Base-by-base conservation (phyloP, 306 rosid genomes). In the Quercus berberidifolia region DNA sequence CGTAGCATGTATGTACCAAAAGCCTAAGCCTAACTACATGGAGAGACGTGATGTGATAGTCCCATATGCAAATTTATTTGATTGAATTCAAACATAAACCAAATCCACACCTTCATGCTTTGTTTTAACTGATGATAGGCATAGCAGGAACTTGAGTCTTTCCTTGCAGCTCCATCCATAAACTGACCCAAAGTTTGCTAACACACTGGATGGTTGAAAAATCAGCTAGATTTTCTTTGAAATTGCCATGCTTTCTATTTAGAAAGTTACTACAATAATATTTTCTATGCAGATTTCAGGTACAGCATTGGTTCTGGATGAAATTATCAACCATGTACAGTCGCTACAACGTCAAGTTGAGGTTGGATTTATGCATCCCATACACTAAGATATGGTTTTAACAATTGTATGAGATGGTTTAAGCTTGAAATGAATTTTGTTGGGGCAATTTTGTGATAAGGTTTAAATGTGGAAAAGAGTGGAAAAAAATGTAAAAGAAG, bases 271-370 rank as follows among this genome's bases (percentile, higher is more conserved):
- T 35, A 57, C 73, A 71, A 77, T 55, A 73, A 21, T 13, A 19
- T 81, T 87, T 79, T 51, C 71, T 76, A 28, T 81, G 75, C 94
- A 95, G 99, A 90, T 95, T 80, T 91, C 97, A 67, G 96, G 99
- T 49, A 95, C 97, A 6, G 98, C 99, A 38, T 76, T 89, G 82
- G 99, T 95, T 82, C 89, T 95, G 83, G 99, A 95, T 83, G 96
- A 95, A 86, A 95, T 91, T 83, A 95, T 95, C 92, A 92, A 87
- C 86, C 99, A 95, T 43, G 99, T 95, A 49, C 99, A 95, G 69
- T 95, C 92, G 71, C 85, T 95, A 38, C 99, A 95, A 84, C 88
- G 75, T 62, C 96, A 95, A 91, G 99, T 95, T 79, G 99, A 95
- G 99, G 99, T 95, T 75, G 87, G 95, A 81, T 67, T 84, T 76